These are phyloP conservation scores for Kwoniella dejecticola DNA, from an alignment of 768 basidiomycete genomes.

Conservation along the genomic window DNA sequence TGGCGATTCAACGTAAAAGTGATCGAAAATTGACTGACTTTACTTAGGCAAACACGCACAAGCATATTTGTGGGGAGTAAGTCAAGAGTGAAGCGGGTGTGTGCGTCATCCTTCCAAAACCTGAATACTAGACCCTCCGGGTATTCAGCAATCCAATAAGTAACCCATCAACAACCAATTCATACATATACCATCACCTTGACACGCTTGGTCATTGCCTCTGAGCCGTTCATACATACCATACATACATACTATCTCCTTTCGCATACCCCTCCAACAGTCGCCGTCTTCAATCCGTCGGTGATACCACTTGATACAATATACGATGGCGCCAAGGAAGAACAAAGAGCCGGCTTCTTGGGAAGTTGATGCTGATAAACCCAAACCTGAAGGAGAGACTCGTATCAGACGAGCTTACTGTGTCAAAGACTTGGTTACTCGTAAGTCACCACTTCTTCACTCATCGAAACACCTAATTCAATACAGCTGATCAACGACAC, in stretches of 20 bases:
- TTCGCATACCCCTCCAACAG: not conserved
- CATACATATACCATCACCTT: not conserved
- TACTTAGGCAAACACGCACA: not conserved
- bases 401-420: conserved; percentile 50
- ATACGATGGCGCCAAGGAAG: conserved; percentile 53
- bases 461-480: too few species aligned
- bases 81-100: too few species aligned
- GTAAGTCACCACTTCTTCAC: conserved; percentile 48
- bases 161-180: not conserved
- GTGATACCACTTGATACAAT: not conserved
- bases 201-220: not conserved
- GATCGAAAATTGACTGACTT: not conserved
- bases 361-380: conserved; percentile 54
- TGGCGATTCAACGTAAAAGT: not conserved
- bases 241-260: too few species aligned
- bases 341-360: conserved; percentile 51
- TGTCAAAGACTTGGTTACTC: conserved; percentile 49
- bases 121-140: too few species aligned
- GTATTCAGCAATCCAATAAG: not conserved
- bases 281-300: not conserved
- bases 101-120: conserved; percentile 13
- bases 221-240: too few species aligned
- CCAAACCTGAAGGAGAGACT: conserved; percentile 54
- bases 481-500: not conserved
- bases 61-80: too few species aligned